Evolutionary conservation across 352 stramenopile genomes (phyloP), one percentile per base, ranked within the genome.

Genomic region (Globisporangium canariense): DNA sequence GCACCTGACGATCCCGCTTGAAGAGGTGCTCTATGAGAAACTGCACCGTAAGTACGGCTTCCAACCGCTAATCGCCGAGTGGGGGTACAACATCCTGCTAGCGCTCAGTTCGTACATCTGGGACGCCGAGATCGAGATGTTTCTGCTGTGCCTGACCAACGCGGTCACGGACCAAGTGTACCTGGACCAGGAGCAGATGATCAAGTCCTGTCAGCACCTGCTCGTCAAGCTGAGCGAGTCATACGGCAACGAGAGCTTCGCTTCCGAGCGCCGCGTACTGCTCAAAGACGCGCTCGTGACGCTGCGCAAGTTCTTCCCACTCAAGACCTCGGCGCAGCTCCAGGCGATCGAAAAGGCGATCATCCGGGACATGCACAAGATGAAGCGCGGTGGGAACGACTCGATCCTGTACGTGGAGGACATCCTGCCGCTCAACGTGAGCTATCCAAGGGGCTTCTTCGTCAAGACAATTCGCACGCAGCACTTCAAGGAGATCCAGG

Each of bases 401-500:
- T 85, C 82, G 30, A 74, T 91, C 13, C 53, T 94, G 52, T 89
- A 88, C 50, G 74, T 94, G 13, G 82, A 91, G 8, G 83, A 91
- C 58, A 84, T 94, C 18, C 49, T 94, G 1, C 79, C 83, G 0
- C 57, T 73, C 2, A 62, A 76, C 36, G 68, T 70, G 14, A 79
- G 70, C 9, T 86, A 88, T 34, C 78, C 77, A 3, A 66, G 75
- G 9, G 85, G 85, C 0, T 91, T 90, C 65, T 92, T 92, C 20
- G 75, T 90, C 30, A 94, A 92, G 47, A 89, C 79, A 7, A 74
- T 94, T 1, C 85, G 85, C 28, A 82, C 82, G 18, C 85, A 94
- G 71, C 85, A 94, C 46, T 91, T 90, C 41, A 91, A 91, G 60
- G 83, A 94, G 66, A 90, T 94, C 46, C 81, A 91, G 55, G 83